Conservation (phyloP, 495 filamentous ascomycete genomes). For the Staphylotrichum longicolle region DNA sequence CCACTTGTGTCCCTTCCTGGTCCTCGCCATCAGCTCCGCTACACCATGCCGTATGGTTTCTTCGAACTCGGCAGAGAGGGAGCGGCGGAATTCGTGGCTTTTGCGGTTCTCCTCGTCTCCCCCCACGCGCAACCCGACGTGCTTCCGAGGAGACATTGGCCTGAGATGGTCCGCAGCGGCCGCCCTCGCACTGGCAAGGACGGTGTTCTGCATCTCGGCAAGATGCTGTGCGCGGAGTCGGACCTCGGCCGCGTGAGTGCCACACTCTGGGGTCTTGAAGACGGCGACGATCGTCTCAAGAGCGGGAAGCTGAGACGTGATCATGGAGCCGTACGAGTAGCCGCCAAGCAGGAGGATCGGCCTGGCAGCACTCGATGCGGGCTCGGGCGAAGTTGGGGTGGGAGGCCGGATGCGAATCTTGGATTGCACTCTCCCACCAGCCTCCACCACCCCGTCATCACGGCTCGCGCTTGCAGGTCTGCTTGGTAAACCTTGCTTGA, state of each 20-base stretch:
- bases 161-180: conserved; percentile 26
- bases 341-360: conserved; percentile 64
- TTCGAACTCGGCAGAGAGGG: conserved; percentile 33
- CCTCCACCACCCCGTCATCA: background rate
- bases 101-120: conserved; percentile 39
- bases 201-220: conserved; percentile 52
- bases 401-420: conserved; percentile 16
- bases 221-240: conserved; percentile 62
- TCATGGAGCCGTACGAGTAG: conserved; percentile 89
- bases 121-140: conserved; percentile 39
- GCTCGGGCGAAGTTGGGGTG: conserved; percentile 12
- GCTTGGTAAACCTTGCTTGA: conserved; percentile 5
- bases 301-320: conserved; percentile 68
- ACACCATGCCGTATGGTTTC: conserved; percentile 43
- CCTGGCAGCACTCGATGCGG: background rate
- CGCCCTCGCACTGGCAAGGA: conserved; percentile 29
- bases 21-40: conserved; percentile 39
- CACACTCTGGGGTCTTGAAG: conserved; percentile 53
- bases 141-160: conserved; percentile 31
- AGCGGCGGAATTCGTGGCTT: conserved; percentile 32
- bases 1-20: conserved; percentile 26
- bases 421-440: background rate
- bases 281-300: conserved; percentile 55
- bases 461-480: background rate
- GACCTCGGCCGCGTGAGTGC: conserved; percentile 62